Evolutionary conservation across 345 rosid genomes (phyloP), one percentile per base, ranked within the genome.

Genomic region (Cardamine occulta): DNA sequence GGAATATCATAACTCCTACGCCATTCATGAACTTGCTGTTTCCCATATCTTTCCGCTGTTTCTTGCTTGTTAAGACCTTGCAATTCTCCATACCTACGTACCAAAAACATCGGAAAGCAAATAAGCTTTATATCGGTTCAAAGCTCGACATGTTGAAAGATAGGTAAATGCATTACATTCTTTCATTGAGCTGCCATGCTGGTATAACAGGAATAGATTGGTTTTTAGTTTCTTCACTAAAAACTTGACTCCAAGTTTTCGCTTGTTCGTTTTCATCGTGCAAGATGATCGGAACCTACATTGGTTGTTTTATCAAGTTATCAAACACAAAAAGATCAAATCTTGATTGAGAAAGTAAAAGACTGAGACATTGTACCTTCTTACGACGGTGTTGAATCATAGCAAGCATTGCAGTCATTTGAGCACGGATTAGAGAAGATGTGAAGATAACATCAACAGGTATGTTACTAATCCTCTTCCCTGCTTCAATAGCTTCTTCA

Each of bases 1-100:
- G 97, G 99, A 58, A 86, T 92, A 71, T 90, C 91, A 75, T 88
- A 95, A 81, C 99, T 95, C 78, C 97, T 85, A 68, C 99, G 91
- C 99, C 97, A 95, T 83, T 92, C 93, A 1, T 95, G 97, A 76
- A 92, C 96, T 78, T 90, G 87, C 57, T 96, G 89, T 61, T 88
- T 91, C 74, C 99, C 99, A 28, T 86, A 93, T 84, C 89, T 88
- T 48, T 88, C 93, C 6, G 98, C 97, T 5, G 99, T 96, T 84
- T 93, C 98, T 75, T 91, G 84, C 85, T 96, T 96, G 82, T 96
- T 96, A 23, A 93, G 91, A 77, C 99, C 99, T 60, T 93, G 98
- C 26, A 96, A 75, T 79, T 93, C 93, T 74, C 99, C 98, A 67
- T 96, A 95, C 99, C 98, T 95, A 79, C 2, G 21, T 7, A n/a